Percentiles rank a stretch among this genome's conserved stretches.
Conservation (phyloP, 2,329 filamentous ascomycete genomes). For the Aspergillus quadricinctus region DNA sequence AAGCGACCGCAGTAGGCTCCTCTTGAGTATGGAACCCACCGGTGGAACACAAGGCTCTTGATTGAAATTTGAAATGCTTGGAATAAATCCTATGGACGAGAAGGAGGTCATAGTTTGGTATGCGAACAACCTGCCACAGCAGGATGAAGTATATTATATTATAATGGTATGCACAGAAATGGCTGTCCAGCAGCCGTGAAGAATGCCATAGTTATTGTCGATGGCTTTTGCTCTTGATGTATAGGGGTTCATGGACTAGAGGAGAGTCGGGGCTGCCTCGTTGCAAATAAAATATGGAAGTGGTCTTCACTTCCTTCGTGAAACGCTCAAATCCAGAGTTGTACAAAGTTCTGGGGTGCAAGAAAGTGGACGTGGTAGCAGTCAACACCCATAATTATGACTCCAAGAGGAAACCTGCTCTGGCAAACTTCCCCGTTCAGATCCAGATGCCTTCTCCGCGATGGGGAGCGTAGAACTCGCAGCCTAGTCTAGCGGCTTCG, state of each 20-base stretch:
- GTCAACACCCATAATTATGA: background rate
- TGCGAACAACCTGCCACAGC: background rate
- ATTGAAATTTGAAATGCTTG: background rate
- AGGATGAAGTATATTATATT: background rate
- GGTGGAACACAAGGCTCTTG: background rate
- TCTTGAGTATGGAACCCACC: background rate
- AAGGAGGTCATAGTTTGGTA: background rate
- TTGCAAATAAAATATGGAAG: background rate
- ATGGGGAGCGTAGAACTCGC: constrained; percentile 70
- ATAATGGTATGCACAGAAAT: background rate
- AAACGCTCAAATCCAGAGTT: background rate
- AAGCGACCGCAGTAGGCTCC: constrained; percentile 11
- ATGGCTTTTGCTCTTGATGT: background rate
- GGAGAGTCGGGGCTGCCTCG: too few relatives aligned
- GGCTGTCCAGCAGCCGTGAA: background rate
- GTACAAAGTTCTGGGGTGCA: background rate
- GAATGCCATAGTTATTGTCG: background rate
- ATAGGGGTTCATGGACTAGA: background rate
- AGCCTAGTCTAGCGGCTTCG: constrained; percentile 63
- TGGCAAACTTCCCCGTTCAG: background rate
- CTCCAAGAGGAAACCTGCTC: background rate
- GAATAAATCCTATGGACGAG: background rate
- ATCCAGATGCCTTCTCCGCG: constrained; percentile 55
- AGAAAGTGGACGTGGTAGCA: background rate
- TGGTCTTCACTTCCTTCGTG: background rate